Evolutionary conservation across 331 rosid genomes (phyloP).

Genomic region (Arachis monticola): DNA sequence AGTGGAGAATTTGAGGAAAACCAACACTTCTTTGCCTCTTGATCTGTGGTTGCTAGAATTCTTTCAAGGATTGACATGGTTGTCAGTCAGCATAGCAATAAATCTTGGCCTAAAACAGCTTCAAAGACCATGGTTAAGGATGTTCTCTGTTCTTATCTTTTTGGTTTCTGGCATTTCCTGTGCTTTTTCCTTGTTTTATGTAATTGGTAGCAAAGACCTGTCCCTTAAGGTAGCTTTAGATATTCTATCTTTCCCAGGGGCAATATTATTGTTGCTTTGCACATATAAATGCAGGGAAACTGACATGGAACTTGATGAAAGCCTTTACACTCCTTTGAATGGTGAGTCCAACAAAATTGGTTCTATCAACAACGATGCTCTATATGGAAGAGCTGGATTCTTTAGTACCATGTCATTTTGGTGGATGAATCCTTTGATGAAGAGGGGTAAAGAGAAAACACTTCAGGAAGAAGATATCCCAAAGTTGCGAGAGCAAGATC

Average conservation of each 20-base stretch:
- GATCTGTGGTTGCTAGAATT: slow-evolving; percentile 57
- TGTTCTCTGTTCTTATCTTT: slow-evolving; percentile 50
- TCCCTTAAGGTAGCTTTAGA: slow-evolving; percentile 58
- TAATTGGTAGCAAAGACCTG: slow-evolving; percentile 36
- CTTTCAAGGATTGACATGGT: slow-evolving; percentile 80
- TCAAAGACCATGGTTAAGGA: slow-evolving; percentile 52
- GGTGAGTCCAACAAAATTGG: slow-evolving; percentile 48
- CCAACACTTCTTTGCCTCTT: slow-evolving; percentile 58
- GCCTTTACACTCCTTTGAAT: slow-evolving; percentile 66
- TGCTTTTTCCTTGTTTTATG: slow-evolving; percentile 52
- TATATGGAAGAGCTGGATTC: slow-evolving; percentile 64
- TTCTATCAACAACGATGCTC: slow-evolving; percentile 42
- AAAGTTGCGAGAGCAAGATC: slow-evolving; percentile 58
- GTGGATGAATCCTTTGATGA: slow-evolving; percentile 90
- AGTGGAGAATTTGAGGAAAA: slow-evolving; percentile 62
- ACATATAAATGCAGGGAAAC: slow-evolving; percentile 43
- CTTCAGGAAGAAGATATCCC: slow-evolving; percentile 72
- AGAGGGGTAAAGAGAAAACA: slow-evolving; percentile 67
- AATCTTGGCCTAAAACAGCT: slow-evolving; percentile 56
- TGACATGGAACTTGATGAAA: slow-evolving; percentile 46
- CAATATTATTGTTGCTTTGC: slow-evolving; percentile 57
- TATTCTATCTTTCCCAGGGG: slow-evolving; percentile 69
- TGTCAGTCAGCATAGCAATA: slow-evolving; percentile 51
- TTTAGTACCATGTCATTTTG: slow-evolving; percentile 57
- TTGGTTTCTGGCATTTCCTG: slow-evolving; percentile 54